A percentile compares a stretch with the other conserved stretches of the same genome.
phyloP scores from a whole-genome alignment of 2,329 filamentous ascomycete species.

The Colletotrichum sp. region DNA sequence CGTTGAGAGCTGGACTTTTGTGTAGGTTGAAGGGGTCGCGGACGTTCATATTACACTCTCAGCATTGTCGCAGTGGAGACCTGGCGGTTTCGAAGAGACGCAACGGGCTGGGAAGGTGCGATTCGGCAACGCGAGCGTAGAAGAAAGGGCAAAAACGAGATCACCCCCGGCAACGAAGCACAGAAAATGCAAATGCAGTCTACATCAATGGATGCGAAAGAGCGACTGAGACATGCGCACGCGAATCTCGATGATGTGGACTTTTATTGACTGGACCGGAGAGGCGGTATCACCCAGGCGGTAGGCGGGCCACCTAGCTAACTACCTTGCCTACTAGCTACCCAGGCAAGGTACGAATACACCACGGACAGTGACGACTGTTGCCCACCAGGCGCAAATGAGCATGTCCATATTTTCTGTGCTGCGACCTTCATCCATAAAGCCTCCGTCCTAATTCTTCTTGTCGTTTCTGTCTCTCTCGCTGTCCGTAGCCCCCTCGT shows the following conservation, averaged over 20 bases:
- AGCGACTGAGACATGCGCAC: slow-evolving; percentile 4
- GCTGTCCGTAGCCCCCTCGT: background rate
- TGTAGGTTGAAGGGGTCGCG: slow-evolving; percentile 48
- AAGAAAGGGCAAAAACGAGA: background rate
- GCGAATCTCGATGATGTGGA: slow-evolving; percentile 19
- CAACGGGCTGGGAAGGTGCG: slow-evolving; percentile 7
- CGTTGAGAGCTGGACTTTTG: slow-evolving; percentile 36
- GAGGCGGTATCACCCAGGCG: background rate
- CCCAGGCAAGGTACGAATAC: background rate
- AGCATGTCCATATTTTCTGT: background rate
- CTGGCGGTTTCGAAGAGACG: slow-evolving; percentile 15
- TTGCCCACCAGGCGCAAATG: background rate
- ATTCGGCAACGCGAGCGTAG: background rate
- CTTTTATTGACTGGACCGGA: slow-evolving; percentile 2
- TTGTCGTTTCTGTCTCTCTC: background rate
- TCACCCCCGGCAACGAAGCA: background rate
- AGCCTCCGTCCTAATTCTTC: background rate
- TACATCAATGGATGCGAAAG: slow-evolving; percentile 21
- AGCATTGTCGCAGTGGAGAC: slow-evolving; percentile 21
- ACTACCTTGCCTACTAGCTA: background rate
- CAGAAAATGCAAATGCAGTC: background rate
- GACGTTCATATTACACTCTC: slow-evolving; percentile 38
- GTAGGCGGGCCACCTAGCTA: background rate
- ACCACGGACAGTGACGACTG: background rate
- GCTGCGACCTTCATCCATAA: background rate